phyloP scores from a whole-genome alignment of 2,329 filamentous ascomycete genomes.

The Alternaria gaisen region DNA sequence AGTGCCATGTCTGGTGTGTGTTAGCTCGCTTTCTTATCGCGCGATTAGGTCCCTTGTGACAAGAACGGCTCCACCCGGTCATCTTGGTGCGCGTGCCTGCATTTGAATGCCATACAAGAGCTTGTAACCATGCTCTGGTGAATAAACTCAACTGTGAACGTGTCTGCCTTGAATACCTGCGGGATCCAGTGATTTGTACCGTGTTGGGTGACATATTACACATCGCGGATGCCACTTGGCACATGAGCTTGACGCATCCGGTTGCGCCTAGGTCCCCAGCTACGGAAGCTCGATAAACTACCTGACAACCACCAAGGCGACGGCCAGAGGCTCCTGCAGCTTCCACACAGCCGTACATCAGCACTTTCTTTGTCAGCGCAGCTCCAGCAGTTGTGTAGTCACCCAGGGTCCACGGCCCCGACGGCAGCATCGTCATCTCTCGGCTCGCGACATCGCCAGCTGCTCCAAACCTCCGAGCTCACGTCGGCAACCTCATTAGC shows the following conservation, averaged over 20 bases:
- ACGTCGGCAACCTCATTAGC: slow-evolving; percentile 19
- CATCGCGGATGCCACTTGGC: slow-evolving; percentile 35
- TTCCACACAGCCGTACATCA: neutral
- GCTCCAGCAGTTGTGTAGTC: slow-evolving; percentile 8
- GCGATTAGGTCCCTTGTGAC: slow-evolving; percentile 23
- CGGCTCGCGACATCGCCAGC: slow-evolving; percentile 37
- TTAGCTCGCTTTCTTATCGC: slow-evolving; percentile 30
- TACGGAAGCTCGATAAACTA: slow-evolving; percentile 16
- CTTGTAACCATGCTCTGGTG: neutral
- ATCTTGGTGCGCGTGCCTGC: slow-evolving; percentile 24
- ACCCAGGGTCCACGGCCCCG: slow-evolving; percentile 6
- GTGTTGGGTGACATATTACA: slow-evolving; percentile 7
- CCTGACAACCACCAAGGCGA: slow-evolving; percentile 11
- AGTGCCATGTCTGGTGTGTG: slow-evolving; percentile 2
- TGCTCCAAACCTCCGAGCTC: slow-evolving; percentile 17
- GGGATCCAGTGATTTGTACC: slow-evolving; percentile 7
- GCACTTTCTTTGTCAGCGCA: neutral
- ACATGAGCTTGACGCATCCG: slow-evolving; percentile 34
- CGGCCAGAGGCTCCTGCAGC: neutral
- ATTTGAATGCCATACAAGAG: slow-evolving; percentile 4
- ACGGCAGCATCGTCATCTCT: slow-evolving; percentile 18
- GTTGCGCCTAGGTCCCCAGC: slow-evolving; percentile 24
- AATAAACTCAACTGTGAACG: neutral
- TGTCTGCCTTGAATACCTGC: neutral
- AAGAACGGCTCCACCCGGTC: slow-evolving; percentile 28